phyloP scores from a whole-genome alignment of 805 yeast species.

The Yamadazyma nakazawae region DNA sequence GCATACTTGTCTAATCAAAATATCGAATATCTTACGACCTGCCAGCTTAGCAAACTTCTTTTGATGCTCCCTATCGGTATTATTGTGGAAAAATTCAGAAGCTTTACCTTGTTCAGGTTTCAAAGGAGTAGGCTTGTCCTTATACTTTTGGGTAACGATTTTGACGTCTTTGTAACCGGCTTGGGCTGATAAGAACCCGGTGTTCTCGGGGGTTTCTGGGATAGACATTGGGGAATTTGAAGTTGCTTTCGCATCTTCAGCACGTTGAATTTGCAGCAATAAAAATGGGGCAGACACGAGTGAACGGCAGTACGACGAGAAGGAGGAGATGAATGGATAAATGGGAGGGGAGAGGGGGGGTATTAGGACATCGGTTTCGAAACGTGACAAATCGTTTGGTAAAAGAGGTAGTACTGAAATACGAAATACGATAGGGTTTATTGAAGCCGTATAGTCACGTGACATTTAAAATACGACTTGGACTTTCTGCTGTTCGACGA shows the following conservation, averaged over 20 bases:
- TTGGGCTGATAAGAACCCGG: conserved; percentile 23
- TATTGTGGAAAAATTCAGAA: conserved; percentile 23
- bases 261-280: neutral
- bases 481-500: no score
- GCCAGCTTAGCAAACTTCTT: conserved; percentile 32
- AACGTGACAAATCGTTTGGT: no score
- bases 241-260: conserved; percentile 4
- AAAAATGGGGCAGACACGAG: neutral
- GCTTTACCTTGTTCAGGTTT: conserved; percentile 24
- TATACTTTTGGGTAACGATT: conserved; percentile 28
- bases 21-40: conserved; percentile 19
- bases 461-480: no score
- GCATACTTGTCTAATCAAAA: conserved; percentile 22
- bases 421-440: no score
- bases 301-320: no score
- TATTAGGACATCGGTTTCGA: no score
- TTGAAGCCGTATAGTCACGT: no score
- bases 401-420: no score
- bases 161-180: conserved; percentile 30
- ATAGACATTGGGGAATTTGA: conserved; percentile 14
- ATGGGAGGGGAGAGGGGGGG: no score
- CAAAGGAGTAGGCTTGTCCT: conserved; percentile 33
- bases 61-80: conserved; percentile 30
- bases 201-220: conserved; percentile 30
- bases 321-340: no score